Percentiles rank a stretch among this genome's conserved stretches.
These are phyloP conservation scores for Zymoseptoria passerinii DNA, from an alignment of 2,329 filamentous ascomycete genomes.

Conservation along the genomic window DNA sequence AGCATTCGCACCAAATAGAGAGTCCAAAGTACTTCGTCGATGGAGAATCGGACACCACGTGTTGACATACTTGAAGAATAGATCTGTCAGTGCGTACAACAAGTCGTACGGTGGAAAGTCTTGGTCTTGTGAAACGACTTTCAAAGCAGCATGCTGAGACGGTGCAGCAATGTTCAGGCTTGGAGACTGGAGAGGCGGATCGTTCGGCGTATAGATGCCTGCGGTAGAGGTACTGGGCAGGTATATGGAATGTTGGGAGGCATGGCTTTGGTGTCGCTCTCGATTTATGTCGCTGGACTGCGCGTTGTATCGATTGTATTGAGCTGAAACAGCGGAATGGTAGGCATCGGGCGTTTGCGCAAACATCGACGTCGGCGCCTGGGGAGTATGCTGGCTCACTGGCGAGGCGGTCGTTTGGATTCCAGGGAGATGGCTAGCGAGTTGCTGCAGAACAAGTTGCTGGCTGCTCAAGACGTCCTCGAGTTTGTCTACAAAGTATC, in stretches of 20 bases:
- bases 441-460: constrained; percentile 39
- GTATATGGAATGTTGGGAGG: constrained; percentile 15
- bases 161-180: constrained; percentile 42
- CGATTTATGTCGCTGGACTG: constrained; percentile 11
- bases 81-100: constrained; percentile 50
- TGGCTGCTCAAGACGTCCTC: constrained; percentile 38
- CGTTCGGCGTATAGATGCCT: constrained; percentile 26
- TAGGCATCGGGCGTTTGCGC: constrained; percentile 38
- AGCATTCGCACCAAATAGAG: constrained; percentile 67
- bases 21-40: constrained; percentile 67
- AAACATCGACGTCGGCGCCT: constrained; percentile 40
- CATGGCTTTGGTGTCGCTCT: constrained; percentile 17
- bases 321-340: constrained; percentile 22
- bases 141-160: constrained; percentile 8
- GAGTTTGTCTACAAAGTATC: constrained; percentile 34
- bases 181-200: constrained; percentile 49
- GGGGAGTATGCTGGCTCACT: constrained; percentile 17
- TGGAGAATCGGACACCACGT: constrained; percentile 82
- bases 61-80: constrained; percentile 58
- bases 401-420: constrained; percentile 10
- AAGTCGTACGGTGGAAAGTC: constrained; percentile 53
- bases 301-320: constrained; percentile 15
- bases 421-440: constrained; percentile 25
- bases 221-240: constrained; percentile 7
- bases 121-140: constrained; percentile 11